A percentile compares a stretch with the other conserved stretches of the same genome.
Conservation (phyloP, 2,329 filamentous ascomycete genomes). For the Fusarium setosum region DNA sequence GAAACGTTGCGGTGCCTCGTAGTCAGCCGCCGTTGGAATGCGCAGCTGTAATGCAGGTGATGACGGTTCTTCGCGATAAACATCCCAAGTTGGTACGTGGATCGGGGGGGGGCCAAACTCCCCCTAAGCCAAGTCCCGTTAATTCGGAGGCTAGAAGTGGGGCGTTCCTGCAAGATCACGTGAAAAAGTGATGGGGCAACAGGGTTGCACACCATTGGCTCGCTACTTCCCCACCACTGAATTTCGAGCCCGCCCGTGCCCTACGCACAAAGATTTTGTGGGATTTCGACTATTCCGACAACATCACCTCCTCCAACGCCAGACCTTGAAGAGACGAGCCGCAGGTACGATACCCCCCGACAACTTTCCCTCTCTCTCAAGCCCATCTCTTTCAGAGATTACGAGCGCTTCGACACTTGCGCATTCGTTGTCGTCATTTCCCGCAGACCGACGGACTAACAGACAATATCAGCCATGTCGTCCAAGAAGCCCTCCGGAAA, state of each 20-base stretch:
- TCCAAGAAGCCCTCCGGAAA: constrained; percentile 55
- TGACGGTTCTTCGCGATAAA: constrained; percentile 40
- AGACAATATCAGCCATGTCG: constrained; percentile 53
- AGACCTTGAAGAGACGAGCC: constrained; percentile 54
- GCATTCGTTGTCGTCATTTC: constrained; percentile 15
- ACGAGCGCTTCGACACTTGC: constrained; percentile 33
- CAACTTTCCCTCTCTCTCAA: constrained; percentile 35
- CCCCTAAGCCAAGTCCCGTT: constrained; percentile 36
- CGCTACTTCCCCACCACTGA: constrained; percentile 48
- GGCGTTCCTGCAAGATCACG: constrained; percentile 36
- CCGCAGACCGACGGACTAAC: constrained; percentile 44
- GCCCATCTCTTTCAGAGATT: constrained; percentile 25
- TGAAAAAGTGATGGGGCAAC: constrained; percentile 25
- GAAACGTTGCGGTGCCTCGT: constrained; percentile 27
- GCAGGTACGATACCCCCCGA: constrained; percentile 53
- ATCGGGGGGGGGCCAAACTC: constrained; percentile 32
- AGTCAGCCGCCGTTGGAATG: constrained; percentile 37
- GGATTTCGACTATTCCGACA: constrained; percentile 50
- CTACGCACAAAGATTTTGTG: constrained; percentile 58
- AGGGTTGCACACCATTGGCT: constrained; percentile 48
- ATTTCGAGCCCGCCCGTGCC: constrained; percentile 52
- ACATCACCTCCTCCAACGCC: constrained; percentile 52
- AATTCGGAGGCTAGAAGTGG: constrained; percentile 21
- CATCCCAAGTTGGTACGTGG: constrained; percentile 36
- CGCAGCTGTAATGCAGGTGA: constrained; percentile 39